Conservation (phyloP, 495 filamentous ascomycete species). For the Annulohypoxylon moriforme region DNA sequence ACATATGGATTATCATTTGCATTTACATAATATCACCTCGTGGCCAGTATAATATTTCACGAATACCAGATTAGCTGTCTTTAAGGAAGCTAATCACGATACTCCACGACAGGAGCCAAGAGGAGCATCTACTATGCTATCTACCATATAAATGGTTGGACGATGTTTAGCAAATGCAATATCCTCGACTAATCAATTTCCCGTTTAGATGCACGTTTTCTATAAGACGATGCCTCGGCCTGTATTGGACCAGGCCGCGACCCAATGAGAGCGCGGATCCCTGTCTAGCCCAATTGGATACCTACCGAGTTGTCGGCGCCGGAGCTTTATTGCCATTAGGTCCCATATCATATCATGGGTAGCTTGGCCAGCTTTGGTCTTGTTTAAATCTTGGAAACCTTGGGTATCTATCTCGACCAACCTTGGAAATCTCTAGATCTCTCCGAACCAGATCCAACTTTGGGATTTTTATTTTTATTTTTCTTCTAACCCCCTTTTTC, state of each 20-base stretch:
- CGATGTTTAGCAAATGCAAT: neutral
- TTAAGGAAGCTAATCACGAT: neutral
- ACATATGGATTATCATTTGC: neutral
- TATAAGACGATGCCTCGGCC: neutral
- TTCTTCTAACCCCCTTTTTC: neutral
- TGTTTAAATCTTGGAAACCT: slow-evolving; percentile 1
- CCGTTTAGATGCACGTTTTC: neutral
- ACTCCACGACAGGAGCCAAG: slow-evolving; percentile 2
- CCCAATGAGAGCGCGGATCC: slow-evolving; percentile 4
- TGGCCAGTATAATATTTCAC: neutral
- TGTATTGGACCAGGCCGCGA: neutral
- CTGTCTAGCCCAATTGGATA: slow-evolving; percentile 1
- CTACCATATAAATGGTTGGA: neutral
- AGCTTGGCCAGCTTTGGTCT: slow-evolving; percentile 12
- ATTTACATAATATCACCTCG: neutral
- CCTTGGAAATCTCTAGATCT: neutral
- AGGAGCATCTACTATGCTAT: no score
- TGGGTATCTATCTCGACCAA: slow-evolving; percentile 1
- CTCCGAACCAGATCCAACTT: neutral
- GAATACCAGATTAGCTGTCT: neutral
- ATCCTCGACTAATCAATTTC: neutral
- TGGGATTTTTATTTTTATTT: no score
- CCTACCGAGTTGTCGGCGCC: slow-evolving; percentile 8
- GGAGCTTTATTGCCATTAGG: slow-evolving; percentile 1
- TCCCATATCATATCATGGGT: slow-evolving; percentile 7